phyloP scores from a whole-genome alignment of 768 basidiomycete species.

The Suillus subalutaceus region DNA sequence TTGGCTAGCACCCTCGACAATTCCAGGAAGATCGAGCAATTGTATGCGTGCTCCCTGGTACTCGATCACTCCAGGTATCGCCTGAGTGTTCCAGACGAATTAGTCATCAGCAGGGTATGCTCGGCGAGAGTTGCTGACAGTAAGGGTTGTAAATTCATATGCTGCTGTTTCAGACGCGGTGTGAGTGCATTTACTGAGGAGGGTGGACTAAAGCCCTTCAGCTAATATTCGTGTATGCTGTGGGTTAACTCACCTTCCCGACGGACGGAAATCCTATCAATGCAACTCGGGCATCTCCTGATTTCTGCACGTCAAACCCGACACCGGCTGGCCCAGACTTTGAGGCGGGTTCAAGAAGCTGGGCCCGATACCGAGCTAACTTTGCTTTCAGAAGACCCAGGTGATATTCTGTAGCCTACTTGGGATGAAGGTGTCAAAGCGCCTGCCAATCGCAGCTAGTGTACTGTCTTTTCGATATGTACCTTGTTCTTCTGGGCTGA shows the following conservation, averaged over 20 bases:
- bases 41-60: constrained; percentile 95
- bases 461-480: constrained; percentile 12
- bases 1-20: constrained; percentile 91
- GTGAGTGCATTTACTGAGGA: constrained; percentile 89
- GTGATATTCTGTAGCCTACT: constrained; percentile 91
- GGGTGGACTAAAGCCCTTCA: constrained; percentile 66
- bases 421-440: constrained; percentile 17
- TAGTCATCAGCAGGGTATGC: not conserved
- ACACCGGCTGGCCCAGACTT: constrained; percentile 82
- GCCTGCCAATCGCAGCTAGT: constrained; percentile 4
- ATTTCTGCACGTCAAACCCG: constrained; percentile 88
- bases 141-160: constrained; percentile 95
- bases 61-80: constrained; percentile 97
- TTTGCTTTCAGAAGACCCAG: constrained; percentile 94
- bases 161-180: constrained; percentile 88
- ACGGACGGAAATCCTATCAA: constrained; percentile 97
- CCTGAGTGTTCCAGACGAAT: constrained; percentile 43
- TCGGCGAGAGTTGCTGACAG: constrained; percentile 44
- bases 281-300: constrained; percentile 88
- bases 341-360: constrained; percentile 87
- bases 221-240: not conserved
- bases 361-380: constrained; percentile 90
- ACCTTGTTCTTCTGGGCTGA: constrained; percentile 96
- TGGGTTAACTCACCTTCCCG: constrained; percentile 60
- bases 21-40: constrained; percentile 92